Conservation (phyloP, 805 yeast species). For the Cyberlindnera mrakii region DNA sequence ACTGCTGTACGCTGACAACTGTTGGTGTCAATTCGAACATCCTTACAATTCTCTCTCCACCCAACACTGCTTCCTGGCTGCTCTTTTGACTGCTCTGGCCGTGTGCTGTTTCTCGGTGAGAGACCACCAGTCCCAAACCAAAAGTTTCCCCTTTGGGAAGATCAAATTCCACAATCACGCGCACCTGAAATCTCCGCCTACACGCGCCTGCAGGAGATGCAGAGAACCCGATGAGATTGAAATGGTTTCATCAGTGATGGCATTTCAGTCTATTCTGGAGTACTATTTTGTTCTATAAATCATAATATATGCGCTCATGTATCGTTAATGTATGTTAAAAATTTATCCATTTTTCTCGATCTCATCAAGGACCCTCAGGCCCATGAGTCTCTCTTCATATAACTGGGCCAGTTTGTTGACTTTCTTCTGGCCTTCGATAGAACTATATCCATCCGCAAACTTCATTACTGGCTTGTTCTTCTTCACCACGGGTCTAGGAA, state of each 20-base stretch:
- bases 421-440: constrained; percentile 36
- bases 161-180: too few species aligned
- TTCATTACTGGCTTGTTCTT: constrained; percentile 10
- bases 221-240: too few species aligned
- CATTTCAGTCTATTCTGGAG: too few species aligned
- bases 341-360: constrained; percentile 14
- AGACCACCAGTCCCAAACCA: too few species aligned
- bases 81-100: too few species aligned
- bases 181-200: too few species aligned
- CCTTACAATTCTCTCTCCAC: too few species aligned
- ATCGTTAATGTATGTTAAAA: not conserved
- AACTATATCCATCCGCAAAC: constrained; percentile 26
- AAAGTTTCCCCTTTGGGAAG: too few species aligned
- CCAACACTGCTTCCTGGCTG: too few species aligned
- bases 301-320: not conserved
- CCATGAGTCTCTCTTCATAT: constrained; percentile 51
- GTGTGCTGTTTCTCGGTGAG: too few species aligned
- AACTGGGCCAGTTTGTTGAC: constrained; percentile 58
- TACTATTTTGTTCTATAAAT: not conserved
- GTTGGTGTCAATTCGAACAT: not conserved
- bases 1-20: not conserved
- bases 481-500: constrained; percentile 3
- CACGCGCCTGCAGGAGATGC: too few species aligned
- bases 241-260: too few species aligned
- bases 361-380: constrained; percentile 30